phyloP scores from a whole-genome alignment of 345 rosid genomes.

The Corchorus capsularis region DNA sequence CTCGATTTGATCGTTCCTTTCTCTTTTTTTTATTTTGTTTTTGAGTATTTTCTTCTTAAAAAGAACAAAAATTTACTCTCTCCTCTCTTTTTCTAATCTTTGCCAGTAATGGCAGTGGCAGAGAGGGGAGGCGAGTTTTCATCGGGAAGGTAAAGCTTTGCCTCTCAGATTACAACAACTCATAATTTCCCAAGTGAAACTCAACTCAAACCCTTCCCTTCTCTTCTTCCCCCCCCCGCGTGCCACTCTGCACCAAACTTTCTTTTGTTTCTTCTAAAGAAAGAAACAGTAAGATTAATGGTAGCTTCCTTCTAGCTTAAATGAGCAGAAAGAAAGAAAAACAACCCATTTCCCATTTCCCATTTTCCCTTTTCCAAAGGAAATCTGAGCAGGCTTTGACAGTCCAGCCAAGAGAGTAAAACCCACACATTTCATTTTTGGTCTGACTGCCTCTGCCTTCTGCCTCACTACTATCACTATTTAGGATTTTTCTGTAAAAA shows the following conservation, averaged over 20 bases:
- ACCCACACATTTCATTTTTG: constrained; percentile 21
- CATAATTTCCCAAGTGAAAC: background rate
- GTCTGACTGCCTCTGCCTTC: constrained; percentile 17
- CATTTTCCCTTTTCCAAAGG: constrained; percentile 37
- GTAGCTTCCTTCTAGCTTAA: constrained; percentile 2
- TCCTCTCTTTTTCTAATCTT: constrained; percentile 30
- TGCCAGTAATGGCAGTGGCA: constrained; percentile 73
- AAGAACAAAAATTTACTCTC: constrained; percentile 1
- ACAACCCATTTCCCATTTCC: constrained; percentile 38
- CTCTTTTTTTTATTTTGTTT: constrained; percentile 27
- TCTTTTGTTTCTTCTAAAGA: background rate
- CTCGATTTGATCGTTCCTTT: constrained; percentile 67
- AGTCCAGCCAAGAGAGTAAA: constrained; percentile 29
- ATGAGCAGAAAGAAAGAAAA: constrained; percentile 35
- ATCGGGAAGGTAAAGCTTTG: constrained; percentile 80
- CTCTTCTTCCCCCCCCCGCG: constrained; percentile 23
- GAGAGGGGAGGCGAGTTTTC: constrained; percentile 52
- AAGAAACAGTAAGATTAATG: background rate
- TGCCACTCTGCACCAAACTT: constrained; percentile 29
- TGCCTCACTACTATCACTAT: constrained; percentile 44
- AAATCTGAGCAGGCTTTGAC: constrained; percentile 40
- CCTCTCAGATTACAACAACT: constrained; percentile 18
- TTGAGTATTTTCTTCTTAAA: constrained; percentile 28
- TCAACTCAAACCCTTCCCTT: constrained; percentile 10
- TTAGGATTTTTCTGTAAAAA: constrained; percentile 59